Percentiles rank a stretch among this genome's conserved stretches.
Conservation (phyloP, 2,329 filamentous ascomycete genomes). For the Biscogniauxia sp. region DNA sequence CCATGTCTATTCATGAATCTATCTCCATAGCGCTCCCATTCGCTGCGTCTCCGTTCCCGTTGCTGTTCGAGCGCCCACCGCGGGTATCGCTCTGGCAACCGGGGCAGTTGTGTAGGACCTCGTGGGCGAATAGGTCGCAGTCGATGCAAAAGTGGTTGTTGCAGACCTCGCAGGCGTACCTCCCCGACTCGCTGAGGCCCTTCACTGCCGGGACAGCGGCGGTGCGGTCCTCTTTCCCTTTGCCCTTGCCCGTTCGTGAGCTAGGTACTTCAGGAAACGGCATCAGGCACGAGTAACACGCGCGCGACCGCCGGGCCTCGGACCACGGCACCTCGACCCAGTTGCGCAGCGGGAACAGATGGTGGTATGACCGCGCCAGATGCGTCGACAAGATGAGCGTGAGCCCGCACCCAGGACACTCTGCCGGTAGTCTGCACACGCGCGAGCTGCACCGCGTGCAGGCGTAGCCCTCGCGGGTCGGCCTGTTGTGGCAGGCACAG, state of each 20-base stretch:
- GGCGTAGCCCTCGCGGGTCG: slow-evolving; percentile 79
- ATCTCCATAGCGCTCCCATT: slow-evolving; percentile 46
- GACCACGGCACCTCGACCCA: slow-evolving; percentile 90
- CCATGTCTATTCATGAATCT: slow-evolving; percentile 31
- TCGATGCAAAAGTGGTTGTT: slow-evolving; percentile 94
- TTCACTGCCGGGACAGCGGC: slow-evolving; percentile 37
- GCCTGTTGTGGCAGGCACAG: slow-evolving; percentile 86
- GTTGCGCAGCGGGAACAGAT: slow-evolving; percentile 84
- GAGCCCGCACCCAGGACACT: slow-evolving; percentile 87
- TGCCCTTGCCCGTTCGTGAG: slow-evolving; percentile 19
- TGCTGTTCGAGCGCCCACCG: slow-evolving; percentile 16
- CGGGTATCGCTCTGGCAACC: slow-evolving; percentile 67
- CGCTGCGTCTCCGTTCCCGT: slow-evolving; percentile 10
- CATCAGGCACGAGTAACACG: slow-evolving; percentile 77
- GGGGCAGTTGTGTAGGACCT: slow-evolving; percentile 92
- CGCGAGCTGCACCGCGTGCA: slow-evolving; percentile 87
- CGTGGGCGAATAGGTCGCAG: slow-evolving; percentile 93
- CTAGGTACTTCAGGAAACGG: slow-evolving; percentile 60
- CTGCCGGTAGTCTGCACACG: slow-evolving; percentile 84
- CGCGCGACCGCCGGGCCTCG: slow-evolving; percentile 57
- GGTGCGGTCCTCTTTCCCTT: slow-evolving; percentile 19
- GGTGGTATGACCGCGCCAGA: slow-evolving; percentile 87
- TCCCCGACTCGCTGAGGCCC: slow-evolving; percentile 77
- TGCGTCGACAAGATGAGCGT: slow-evolving; percentile 94
- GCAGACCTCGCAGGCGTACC: slow-evolving; percentile 90